phyloP scores from a whole-genome alignment of 768 basidiomycete genomes.

The Fistulinella prunicolor region DNA sequence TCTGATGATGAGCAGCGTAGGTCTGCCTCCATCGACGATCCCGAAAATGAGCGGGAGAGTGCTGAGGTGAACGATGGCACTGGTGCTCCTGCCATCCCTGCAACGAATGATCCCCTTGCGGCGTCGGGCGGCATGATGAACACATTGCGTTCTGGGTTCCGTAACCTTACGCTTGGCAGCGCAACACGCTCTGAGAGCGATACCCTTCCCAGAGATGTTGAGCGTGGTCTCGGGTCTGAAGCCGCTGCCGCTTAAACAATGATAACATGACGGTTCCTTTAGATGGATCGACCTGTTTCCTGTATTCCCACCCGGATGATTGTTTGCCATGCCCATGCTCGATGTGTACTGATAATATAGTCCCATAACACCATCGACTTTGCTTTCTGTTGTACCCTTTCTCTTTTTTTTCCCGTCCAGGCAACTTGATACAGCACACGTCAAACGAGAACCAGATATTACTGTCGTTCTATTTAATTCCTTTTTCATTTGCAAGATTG shows the following conservation, averaged over 20 bases:
- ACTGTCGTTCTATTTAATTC: no score
- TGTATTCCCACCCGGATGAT: slow-evolving; percentile 1
- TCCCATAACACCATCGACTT: neutral
- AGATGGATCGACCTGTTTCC: neutral
- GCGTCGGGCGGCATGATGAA: slow-evolving; percentile 20
- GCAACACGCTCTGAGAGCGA: slow-evolving; percentile 19
- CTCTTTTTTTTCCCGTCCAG: neutral
- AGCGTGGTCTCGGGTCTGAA: slow-evolving; percentile 20
- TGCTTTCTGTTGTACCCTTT: neutral
- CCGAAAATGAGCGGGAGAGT: slow-evolving; percentile 22
- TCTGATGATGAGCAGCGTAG: slow-evolving; percentile 30
- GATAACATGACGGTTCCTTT: neutral
- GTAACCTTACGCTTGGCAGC: slow-evolving; percentile 20
- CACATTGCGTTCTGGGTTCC: slow-evolving; percentile 26
- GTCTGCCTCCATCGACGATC: slow-evolving; percentile 27
- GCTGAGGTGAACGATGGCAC: neutral
- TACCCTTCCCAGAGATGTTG: slow-evolving; percentile 30
- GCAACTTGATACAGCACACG: no score
- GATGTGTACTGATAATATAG: no score
- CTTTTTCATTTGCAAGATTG: no score
- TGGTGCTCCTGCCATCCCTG: neutral
- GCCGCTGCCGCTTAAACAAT: slow-evolving; percentile 8
- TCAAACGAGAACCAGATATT: no score
- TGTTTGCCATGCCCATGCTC: neutral
- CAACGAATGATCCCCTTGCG: slow-evolving; percentile 12